Evolutionary conservation across 129 eudicot species (phyloP), one percentile per base, ranked within the genome.

Genomic region (Artemisia tridentata): DNA sequence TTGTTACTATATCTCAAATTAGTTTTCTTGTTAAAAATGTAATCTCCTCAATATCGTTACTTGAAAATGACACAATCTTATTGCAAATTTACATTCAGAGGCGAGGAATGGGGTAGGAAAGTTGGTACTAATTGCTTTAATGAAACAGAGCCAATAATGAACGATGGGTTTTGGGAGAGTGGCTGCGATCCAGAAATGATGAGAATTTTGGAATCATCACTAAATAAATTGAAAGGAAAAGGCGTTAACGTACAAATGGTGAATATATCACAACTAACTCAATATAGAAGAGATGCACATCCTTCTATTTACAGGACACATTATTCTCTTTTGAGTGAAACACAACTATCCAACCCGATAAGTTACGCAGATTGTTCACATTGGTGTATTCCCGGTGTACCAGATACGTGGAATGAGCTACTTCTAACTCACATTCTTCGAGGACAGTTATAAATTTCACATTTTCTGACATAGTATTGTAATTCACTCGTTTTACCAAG

Each of bases 301-400:
- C 83, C 83, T 15, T 67, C 83, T 0, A 59, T 73, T 11, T 67
- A 79, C 59, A 79, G 72, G 15, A 73, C 46, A 72, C 83, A 73
- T 53, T 75, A 73, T 72, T 58, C 25, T 13, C 57, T 74, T 20
- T 70, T 29, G 14, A 73, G 75, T 7, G 67, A 43, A 19, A 54
- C 38, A 47, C 62, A 67, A 50, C 13, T 50, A 19, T 31, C 75
- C 6, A 67, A 75, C 23, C 83, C 83, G 7, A 45, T 43, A 10
- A 43, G 15, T 14, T 59, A 58, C 55, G 29, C 78, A 25, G 83
- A 79, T 31, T 79, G 83, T 63, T 15, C 29, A 56, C 83, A 79
- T 59, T 79, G 83, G 83, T 79, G 83, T 65, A 75, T 79, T 70
- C 83, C 83, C 4, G 83, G 83, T 2, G 83, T 79, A 1, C 83